phyloP scores from a whole-genome alignment of 2,329 filamentous ascomycete species.

The Phyllosticta citrichinensis region DNA sequence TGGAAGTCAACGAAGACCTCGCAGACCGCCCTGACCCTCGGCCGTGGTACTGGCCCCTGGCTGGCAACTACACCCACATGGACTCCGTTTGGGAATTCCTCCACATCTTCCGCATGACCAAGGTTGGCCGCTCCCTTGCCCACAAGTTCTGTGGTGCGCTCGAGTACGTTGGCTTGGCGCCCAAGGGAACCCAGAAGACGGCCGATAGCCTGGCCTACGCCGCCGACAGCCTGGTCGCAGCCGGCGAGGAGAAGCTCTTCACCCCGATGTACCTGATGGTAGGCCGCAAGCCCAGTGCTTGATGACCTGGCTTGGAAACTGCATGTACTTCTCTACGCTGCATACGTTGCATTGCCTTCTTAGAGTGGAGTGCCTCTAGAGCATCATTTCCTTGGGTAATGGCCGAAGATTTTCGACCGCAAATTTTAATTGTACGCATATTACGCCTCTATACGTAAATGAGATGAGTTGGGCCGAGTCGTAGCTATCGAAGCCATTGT shows the following conservation, averaged over 20 bases:
- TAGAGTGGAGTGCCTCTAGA: neutral
- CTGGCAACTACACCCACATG: conserved; percentile 76
- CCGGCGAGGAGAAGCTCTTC: conserved; percentile 83
- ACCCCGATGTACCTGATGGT: conserved; percentile 99
- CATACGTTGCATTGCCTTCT: neutral
- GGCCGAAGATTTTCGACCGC: neutral
- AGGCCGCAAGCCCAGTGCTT: conserved; percentile 62
- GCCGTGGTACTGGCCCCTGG: conserved; percentile 92
- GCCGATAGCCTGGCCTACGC: conserved; percentile 76
- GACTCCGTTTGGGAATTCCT: conserved; percentile 69
- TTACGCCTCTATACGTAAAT: neutral
- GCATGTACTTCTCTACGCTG: neutral
- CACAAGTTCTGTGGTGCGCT: conserved; percentile 69
- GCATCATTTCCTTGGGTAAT: neutral
- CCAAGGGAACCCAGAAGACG: conserved; percentile 84
- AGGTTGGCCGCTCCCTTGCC: conserved; percentile 62
- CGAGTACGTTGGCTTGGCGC: conserved; percentile 66
- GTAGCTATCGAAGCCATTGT: neutral
- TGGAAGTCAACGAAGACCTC: conserved; percentile 78
- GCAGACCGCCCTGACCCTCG: conserved; percentile 63
- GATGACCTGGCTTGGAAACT: neutral
- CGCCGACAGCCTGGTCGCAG: conserved; percentile 76
- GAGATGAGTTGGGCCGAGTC: neutral
- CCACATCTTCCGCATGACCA: conserved; percentile 83
- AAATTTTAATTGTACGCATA: neutral